These are phyloP conservation scores for Geranium brycei DNA, from an alignment of 345 rosid species.

Conservation along the genomic window DNA sequence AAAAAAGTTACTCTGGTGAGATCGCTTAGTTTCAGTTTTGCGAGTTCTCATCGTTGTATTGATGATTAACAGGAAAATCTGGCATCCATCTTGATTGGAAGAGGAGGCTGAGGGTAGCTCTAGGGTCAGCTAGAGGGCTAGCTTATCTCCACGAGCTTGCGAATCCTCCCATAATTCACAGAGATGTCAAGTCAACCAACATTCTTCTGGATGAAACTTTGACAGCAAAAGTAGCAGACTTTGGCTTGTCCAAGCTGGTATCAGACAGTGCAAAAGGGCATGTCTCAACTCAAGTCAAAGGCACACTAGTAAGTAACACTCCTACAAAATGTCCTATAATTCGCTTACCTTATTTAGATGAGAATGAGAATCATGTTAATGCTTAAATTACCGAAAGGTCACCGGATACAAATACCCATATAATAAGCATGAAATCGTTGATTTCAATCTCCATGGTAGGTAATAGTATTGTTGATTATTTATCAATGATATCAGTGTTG, in stretches of 20 bases:
- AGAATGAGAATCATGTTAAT: no score
- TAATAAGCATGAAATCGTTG: no score
- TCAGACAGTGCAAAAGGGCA: constrained; percentile 87
- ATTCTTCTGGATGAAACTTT: constrained; percentile 75
- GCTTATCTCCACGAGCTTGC: constrained; percentile 97
- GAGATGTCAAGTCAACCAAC: constrained; percentile 82
- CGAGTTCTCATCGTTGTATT: background rate
- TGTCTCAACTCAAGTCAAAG: constrained; percentile 97
- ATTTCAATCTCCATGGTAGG: no score
- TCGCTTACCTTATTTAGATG: no score
- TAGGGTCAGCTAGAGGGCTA: constrained; percentile 87
- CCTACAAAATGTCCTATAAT: background rate
- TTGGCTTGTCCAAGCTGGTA: constrained; percentile 85
- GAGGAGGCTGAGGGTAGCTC: constrained; percentile 70
- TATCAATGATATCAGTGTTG: no score
- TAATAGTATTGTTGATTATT: no score
- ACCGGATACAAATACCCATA: no score
- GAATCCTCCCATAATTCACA: constrained; percentile 87
- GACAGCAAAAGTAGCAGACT: constrained; percentile 87
- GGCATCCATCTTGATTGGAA: constrained; percentile 72
- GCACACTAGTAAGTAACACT: constrained; percentile 57
- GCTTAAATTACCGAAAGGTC: no score
- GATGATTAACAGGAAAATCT: constrained; percentile 40
- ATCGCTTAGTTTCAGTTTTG: no score
- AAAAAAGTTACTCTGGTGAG: no score